These are phyloP conservation scores for Petrea volubilis DNA, from an alignment of 257 asterid genomes.

Conservation along the genomic window DNA sequence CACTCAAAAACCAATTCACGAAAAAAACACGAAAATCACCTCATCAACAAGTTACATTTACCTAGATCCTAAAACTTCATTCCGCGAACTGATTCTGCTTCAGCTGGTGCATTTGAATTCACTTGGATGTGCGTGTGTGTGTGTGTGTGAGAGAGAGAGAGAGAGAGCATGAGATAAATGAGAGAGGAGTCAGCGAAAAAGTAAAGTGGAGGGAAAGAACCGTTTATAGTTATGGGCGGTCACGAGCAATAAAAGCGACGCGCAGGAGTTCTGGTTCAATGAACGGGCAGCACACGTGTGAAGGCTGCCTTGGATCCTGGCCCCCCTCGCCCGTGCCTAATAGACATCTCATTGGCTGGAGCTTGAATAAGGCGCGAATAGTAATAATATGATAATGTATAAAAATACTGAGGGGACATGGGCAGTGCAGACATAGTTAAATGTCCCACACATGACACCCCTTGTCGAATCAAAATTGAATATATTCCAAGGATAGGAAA, in stretches of 20 bases:
- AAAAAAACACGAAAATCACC: constrained; percentile 11
- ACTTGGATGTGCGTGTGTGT: not conserved
- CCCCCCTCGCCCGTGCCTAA: constrained; percentile 34
- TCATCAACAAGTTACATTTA: constrained; percentile 8
- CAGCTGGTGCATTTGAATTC: not conserved
- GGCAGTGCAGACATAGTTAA: not conserved
- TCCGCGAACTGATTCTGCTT: constrained; percentile 23
- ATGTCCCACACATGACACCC: not conserved
- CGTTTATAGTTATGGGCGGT: constrained; percentile 17
- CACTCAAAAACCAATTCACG: not conserved
- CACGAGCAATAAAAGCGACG: constrained; percentile 37
- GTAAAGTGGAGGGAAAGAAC: constrained; percentile 38
- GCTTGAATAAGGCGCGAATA: constrained; percentile 25
- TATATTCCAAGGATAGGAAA: too few species aligned
- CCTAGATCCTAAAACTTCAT: constrained; percentile 14
- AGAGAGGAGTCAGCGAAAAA: constrained; percentile 12
- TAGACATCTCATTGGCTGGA: constrained; percentile 26
- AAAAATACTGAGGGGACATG: not conserved
- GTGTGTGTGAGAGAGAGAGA: not conserved
- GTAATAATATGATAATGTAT: not conserved
- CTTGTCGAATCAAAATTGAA: not conserved
- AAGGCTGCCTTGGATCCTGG: constrained; percentile 35
- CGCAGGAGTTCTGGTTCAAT: constrained; percentile 31
- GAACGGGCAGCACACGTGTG: constrained; percentile 35
- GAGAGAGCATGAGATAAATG: not conserved